phyloP scores from a whole-genome alignment of 208 protist species.

The Leishmania braziliensis region DNA sequence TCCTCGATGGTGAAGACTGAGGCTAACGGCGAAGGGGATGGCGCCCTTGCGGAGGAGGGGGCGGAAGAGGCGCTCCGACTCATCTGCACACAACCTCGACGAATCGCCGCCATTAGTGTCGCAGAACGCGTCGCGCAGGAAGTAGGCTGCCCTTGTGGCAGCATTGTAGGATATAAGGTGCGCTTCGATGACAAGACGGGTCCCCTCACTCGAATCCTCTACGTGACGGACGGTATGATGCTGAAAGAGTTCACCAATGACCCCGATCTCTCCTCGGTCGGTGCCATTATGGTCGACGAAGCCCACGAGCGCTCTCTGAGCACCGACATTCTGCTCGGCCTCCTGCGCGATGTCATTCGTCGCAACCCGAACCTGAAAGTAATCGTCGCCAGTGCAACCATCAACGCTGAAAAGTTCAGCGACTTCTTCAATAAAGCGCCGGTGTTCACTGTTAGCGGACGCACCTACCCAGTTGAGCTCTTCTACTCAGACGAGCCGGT shows the following conservation, averaged over 20 bases:
- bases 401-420: constrained; percentile 98
- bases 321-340: constrained; percentile 92
- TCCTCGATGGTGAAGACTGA: not conserved
- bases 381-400: constrained; percentile 98
- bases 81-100: constrained; percentile 98
- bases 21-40: not conserved
- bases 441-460: constrained; percentile 95
- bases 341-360: constrained; percentile 83
- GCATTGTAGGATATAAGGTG: constrained; percentile 96
- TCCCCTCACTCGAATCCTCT: constrained; percentile 92
- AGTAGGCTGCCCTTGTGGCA: constrained; percentile 84
- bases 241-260: constrained; percentile 97
- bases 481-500: constrained; percentile 92
- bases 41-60: constrained; percentile 23
- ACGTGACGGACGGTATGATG: constrained; percentile 99
- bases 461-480: constrained; percentile 98
- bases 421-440: constrained; percentile 96
- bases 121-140: constrained; percentile 98
- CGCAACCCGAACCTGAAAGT: constrained; percentile 94
- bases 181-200: constrained; percentile 97
- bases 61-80: constrained; percentile 55
- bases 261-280: constrained; percentile 93
- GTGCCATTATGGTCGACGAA: constrained; percentile 99
- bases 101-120: constrained; percentile 99
- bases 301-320: constrained; percentile 97